A percentile compares a stretch with the other conserved stretches of the same genome.
phyloP scores from a whole-genome alignment of 495 filamentous ascomycete species.

The Penicillium crystallinum region DNA sequence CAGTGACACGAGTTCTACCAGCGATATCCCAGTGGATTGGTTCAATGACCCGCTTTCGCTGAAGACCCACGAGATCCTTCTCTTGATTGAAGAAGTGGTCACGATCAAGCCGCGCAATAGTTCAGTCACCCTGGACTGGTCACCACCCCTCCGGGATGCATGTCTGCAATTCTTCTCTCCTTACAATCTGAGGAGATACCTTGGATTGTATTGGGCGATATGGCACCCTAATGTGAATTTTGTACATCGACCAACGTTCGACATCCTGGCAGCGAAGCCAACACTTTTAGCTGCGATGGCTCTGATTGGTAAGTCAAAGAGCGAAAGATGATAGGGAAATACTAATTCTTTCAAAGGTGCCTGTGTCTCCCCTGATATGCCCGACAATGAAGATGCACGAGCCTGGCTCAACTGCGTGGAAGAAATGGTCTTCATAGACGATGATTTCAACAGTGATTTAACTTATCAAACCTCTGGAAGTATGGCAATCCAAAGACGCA shows the following conservation, averaged over 20 bases:
- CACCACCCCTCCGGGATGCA: conserved; percentile 8
- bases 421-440: conserved; percentile 20
- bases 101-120: conserved; percentile 24
- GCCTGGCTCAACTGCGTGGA: conserved; percentile 23
- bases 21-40: conserved; percentile 6
- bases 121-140: conserved; percentile 20
- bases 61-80: conserved; percentile 21
- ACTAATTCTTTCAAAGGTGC: conserved; percentile 4
- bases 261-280: conserved; percentile 12
- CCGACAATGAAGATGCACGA: conserved; percentile 18
- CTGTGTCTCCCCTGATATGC: conserved; percentile 17
- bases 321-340: not conserved
- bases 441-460: conserved; percentile 22
- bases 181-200: conserved; percentile 12
- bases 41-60: conserved; percentile 16
- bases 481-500: conserved; percentile 7
- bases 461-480: not conserved
- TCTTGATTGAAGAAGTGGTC: conserved; percentile 21
- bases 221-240: conserved; percentile 24
- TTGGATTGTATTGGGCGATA: conserved; percentile 19
- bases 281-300: conserved; percentile 18
- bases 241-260: conserved; percentile 19
- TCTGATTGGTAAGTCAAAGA: conserved; percentile 7
- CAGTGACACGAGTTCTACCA: conserved; percentile 1
- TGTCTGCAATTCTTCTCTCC: conserved; percentile 23